A percentile compares a stretch with the other conserved stretches of the same genome.
phyloP scores from a whole-genome alignment of 108 stramenopile species.

The Epithemia pelagica region DNA sequence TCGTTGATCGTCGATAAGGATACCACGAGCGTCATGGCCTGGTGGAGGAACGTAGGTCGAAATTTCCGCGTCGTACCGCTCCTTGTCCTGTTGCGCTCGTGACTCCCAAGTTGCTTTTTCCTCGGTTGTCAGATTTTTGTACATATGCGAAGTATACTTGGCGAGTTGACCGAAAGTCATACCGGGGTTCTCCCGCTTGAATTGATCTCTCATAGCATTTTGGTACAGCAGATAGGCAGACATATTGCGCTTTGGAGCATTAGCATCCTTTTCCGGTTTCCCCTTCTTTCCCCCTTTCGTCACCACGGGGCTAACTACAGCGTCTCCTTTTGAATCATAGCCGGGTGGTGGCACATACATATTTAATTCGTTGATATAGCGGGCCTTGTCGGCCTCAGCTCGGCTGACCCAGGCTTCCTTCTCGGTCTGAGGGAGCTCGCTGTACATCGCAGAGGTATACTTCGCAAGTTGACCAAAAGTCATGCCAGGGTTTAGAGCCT shows the following conservation, averaged over 20 bases:
- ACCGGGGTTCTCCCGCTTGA: slow-evolving; percentile 69
- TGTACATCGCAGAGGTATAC: slow-evolving; percentile 83
- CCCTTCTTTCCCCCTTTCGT: slow-evolving; percentile 39
- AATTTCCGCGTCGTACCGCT: slow-evolving; percentile 74
- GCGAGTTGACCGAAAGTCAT: slow-evolving; percentile 87
- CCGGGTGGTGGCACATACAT: slow-evolving; percentile 70
- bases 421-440: slow-evolving; percentile 63
- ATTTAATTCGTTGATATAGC: slow-evolving; percentile 68
- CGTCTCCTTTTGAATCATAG: slow-evolving; percentile 81
- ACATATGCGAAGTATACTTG: slow-evolving; percentile 88
- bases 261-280: slow-evolving; percentile 64
- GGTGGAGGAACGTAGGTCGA: slow-evolving; percentile 65
- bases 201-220: slow-evolving; percentile 83
- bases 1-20: slow-evolving; percentile 69
- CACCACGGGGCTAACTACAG: slow-evolving; percentile 39
- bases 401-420: slow-evolving; percentile 72
- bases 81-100: slow-evolving; percentile 74
- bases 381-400: slow-evolving; percentile 78
- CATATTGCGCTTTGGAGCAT: slow-evolving; percentile 90
- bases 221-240: slow-evolving; percentile 82
- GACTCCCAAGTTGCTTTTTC: slow-evolving; percentile 79
- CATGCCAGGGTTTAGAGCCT: slow-evolving; percentile 71
- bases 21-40: slow-evolving; percentile 75
- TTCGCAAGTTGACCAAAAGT: slow-evolving; percentile 80
- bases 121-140: slow-evolving; percentile 70